Evolutionary conservation across 306 rosid genomes (phyloP), one percentile per base, ranked within the genome.

Genomic region (Begonia fuchsioides): DNA sequence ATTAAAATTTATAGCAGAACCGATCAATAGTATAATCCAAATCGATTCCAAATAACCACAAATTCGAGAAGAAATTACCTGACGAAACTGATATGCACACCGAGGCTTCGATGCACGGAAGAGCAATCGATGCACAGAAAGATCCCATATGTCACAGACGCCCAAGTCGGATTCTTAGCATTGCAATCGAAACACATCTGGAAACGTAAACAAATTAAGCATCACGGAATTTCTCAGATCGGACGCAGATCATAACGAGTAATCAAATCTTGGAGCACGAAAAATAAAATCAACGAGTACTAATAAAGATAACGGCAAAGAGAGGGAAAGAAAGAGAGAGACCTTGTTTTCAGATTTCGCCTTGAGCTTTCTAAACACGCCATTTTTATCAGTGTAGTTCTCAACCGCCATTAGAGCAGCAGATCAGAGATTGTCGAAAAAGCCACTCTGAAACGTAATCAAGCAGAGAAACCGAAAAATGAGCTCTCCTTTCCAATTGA

Each of bases 61-160:
- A 26, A 26, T 26, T 26, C 8, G 35, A 26, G 35, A 4, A 26
- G 35, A 26, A 26, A 49, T 56, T 55, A 67, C 98, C 98, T 90
- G 61, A 90, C 95, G 41, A 90, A 90, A 73, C 98, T 90, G 65
- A 85, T 70, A 52, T 90, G 98, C 40, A 90, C 95, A 3, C 98
- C 95, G 32, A 90, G 95, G 58, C 92, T 82, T 39, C 95, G 94
- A 67, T 90, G 98, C 53, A 52, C 79, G 39, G 98, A 83, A 12
- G 98, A 90, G 68, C 98, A 90, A 67, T 90, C 98, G 60, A 90
- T 90, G 74, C 94, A 90, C 38, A 90, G 94, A 60, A 90, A 90
- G 67, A 90, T 79, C 66, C 98, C 95, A 48, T 82, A 90, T 16
- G 98, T 79, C 38, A 90, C 93, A 12, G 98, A 90, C n/a, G 96